phyloP scores from a whole-genome alignment of 345 rosid genomes.

The Acer campestre region DNA sequence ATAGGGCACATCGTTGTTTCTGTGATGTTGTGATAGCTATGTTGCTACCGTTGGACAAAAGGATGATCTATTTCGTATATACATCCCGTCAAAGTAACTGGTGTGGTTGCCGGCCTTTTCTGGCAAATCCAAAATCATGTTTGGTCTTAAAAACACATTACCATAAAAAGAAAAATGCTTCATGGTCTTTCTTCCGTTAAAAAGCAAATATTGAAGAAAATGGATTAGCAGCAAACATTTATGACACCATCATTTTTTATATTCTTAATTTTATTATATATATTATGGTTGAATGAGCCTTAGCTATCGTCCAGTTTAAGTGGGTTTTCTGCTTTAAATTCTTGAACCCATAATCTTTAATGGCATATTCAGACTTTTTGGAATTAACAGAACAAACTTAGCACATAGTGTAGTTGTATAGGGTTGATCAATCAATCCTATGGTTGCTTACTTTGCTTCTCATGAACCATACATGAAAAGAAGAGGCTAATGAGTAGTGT shows the following conservation, averaged over 20 bases:
- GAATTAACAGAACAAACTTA: background rate
- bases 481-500: background rate
- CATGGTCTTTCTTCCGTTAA: conserved; percentile 26
- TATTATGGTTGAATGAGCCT: too few species aligned
- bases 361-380: background rate
- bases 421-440: background rate
- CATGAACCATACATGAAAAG: too few species aligned
- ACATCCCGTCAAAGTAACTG: conserved; percentile 17
- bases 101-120: conserved; percentile 16
- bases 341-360: background rate
- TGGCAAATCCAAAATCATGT: conserved; percentile 16
- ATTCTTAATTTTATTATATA: background rate
- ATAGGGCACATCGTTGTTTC: too few species aligned
- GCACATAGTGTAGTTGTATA: background rate
- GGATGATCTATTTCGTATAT: background rate
- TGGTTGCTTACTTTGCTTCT: background rate
- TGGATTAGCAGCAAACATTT: conserved; percentile 10
- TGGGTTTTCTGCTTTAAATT: conserved; percentile 10
- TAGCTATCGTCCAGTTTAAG: background rate
- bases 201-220: conserved; percentile 9
- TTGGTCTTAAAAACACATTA: conserved; percentile 25
- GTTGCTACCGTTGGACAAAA: conserved; percentile 10
- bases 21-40: too few species aligned
- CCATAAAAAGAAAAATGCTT: conserved; percentile 30
- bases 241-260: background rate